A percentile compares a stretch with the other conserved stretches of the same genome.
Evolutionary conservation across 2,329 filamentous ascomycete species (phyloP).

Genomic region (Metarhizium rileyi): DNA sequence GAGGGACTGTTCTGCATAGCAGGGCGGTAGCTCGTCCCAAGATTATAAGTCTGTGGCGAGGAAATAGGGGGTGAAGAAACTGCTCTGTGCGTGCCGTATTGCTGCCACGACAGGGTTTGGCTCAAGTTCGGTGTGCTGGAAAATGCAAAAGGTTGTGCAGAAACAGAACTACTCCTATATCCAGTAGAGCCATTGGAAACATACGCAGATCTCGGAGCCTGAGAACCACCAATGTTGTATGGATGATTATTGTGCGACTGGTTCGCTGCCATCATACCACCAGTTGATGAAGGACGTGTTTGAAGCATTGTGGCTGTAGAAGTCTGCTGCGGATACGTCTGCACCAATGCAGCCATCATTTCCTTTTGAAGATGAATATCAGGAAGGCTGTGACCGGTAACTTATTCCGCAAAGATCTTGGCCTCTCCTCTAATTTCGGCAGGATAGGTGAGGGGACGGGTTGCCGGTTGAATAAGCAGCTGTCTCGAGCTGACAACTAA

Average conservation of each 20-base stretch:
- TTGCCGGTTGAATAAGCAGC: not conserved
- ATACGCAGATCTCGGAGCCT: slow-evolving; percentile 22
- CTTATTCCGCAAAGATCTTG: not conserved
- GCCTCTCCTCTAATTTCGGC: not conserved
- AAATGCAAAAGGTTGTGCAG: slow-evolving; percentile 70
- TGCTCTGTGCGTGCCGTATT: slow-evolving; percentile 37
- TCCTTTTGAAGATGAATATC: not conserved
- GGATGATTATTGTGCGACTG: slow-evolving; percentile 41
- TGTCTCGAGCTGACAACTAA: not conserved
- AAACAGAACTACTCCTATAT: slow-evolving; percentile 46
- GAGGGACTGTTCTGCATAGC: slow-evolving; percentile 26
- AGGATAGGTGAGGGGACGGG: not conserved
- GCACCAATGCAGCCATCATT: slow-evolving; percentile 78
- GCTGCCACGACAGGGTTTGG: slow-evolving; percentile 42
- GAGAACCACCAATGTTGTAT: slow-evolving; percentile 31
- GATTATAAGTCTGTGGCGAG: slow-evolving; percentile 19
- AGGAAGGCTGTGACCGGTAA: not conserved
- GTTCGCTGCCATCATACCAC: slow-evolving; percentile 36
- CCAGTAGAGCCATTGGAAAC: slow-evolving; percentile 26
- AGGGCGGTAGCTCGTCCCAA: slow-evolving; percentile 12
- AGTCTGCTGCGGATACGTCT: slow-evolving; percentile 69
- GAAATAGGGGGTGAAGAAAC: slow-evolving; percentile 35
- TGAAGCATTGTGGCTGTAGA: slow-evolving; percentile 67
- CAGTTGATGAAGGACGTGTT: slow-evolving; percentile 52
- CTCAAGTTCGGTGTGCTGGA: slow-evolving; percentile 58